Conservation (phyloP, 2,329 filamentous ascomycete genomes). For the Annulohypoxylon truncatum region DNA sequence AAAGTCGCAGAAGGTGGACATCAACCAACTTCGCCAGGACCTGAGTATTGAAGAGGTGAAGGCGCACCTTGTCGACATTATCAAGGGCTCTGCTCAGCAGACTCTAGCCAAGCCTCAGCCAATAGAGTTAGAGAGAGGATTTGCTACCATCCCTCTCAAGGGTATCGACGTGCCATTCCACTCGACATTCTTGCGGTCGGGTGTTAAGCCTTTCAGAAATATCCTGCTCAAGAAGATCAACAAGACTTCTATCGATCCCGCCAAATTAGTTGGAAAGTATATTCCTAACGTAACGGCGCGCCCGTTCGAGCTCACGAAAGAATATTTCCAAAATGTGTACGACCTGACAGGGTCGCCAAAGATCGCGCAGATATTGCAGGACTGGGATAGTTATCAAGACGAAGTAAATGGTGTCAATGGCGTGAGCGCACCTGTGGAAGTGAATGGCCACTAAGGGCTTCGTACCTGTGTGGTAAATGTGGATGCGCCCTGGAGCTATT, state of each 20-base stretch:
- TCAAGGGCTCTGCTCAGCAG: conserved; percentile 85
- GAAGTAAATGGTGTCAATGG: conserved; percentile 53
- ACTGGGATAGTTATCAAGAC: conserved; percentile 81
- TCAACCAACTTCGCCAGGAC: conserved; percentile 89
- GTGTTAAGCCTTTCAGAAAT: conserved; percentile 98
- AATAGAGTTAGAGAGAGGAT: conserved; percentile 90
- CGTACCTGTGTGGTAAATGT: background rate
- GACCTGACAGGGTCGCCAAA: conserved; percentile 85
- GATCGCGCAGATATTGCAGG: conserved; percentile 84
- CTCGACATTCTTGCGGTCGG: conserved; percentile 95
- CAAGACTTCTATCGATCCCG: conserved; percentile 97
- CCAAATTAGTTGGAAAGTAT: conserved; percentile 97
- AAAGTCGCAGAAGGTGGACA: conserved; percentile 97
- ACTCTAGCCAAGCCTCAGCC: conserved; percentile 90
- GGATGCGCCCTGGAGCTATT: background rate
- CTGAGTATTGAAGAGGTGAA: conserved; percentile 92
- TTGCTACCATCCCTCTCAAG: conserved; percentile 94
- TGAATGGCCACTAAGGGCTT: conserved; percentile 41
- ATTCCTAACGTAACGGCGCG: conserved; percentile 98
- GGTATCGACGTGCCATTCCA: conserved; percentile 99
- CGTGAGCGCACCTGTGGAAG: conserved; percentile 48
- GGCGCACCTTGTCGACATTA: conserved; percentile 88
- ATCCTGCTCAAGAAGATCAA: conserved; percentile 99
- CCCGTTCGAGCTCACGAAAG: conserved; percentile 95
- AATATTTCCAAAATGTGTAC: conserved; percentile 99